Evolutionary conservation across 2,329 filamentous ascomycete genomes (phyloP), one percentile per base, ranked within the genome.

Genomic region (Fusarium continuum): DNA sequence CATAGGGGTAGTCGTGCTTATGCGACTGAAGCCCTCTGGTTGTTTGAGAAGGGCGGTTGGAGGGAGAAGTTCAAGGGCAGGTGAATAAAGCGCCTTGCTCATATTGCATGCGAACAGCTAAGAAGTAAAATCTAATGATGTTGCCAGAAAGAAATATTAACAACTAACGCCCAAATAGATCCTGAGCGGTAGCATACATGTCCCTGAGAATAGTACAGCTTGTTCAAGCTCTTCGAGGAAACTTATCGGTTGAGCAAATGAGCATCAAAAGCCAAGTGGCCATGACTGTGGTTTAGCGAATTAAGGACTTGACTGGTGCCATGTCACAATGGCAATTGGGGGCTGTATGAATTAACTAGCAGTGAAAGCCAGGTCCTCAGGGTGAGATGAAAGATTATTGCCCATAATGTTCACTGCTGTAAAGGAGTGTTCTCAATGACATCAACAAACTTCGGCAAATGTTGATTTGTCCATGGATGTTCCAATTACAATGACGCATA

Each of bases 21-120:
- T 81, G 93, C 94, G 10, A 88, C 90, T 4, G 94, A 98, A 75
- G 93, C 93, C 2, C 78, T 97, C 14, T 97, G 94, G 93, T 76
- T 96, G 60, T 93, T 84, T 66, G 84, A 87, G 72, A 87, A 85
- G 75, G 92, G 92, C 65, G 90, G 82, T 72, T 90, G 82, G 91
- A 91, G 73, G 77, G 88, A 78, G 80, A 85, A 75, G 77, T 83
- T 79, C 78, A 83, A 81, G 78, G 85, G 86, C 77, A 77, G 82
- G 79, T 76, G 74, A 77, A 32, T 25, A 35, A 13, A 41, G 13
- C 22, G 22, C 5, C 16, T 10, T 23, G 8, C 13, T 40, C 13
- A 5, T 35, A n/a, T 19, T 22, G 16, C 25, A 17, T 9, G 4
- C 11, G 17, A 11, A n/a, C n/a, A 9, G n/a, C 8, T 41, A 13